These are phyloP conservation scores for Apiotrichum montevideense DNA, from an alignment of 1,284 basidiomycete genomes.

Conservation along the genomic window DNA sequence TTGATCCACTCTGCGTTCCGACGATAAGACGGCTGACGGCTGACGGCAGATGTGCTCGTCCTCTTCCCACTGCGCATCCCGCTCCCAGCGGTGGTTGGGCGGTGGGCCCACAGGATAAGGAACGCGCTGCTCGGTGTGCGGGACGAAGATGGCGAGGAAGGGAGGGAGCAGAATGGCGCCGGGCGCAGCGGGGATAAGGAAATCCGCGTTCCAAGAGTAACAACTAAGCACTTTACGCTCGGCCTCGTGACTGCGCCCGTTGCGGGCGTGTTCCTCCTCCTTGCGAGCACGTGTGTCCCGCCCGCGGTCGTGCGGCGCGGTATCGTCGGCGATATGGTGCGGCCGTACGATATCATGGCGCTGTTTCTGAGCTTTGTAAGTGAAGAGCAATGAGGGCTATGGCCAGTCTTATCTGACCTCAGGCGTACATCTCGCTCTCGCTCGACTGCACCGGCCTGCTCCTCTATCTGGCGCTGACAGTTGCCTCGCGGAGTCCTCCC, in stretches of 20 bases:
- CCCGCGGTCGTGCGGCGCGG: slow-evolving; percentile 61
- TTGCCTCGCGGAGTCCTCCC: slow-evolving; percentile 65
- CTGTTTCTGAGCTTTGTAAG: slow-evolving; percentile 75
- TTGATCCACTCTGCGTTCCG: no score
- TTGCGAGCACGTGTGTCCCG: slow-evolving; percentile 67
- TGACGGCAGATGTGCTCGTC: slow-evolving; percentile 48
- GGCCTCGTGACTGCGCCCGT: slow-evolving; percentile 71
- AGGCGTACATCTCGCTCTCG: slow-evolving; percentile 89
- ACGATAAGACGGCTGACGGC: slow-evolving; percentile 14
- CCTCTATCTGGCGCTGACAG: slow-evolving; percentile 78
- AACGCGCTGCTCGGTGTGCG: not conserved
- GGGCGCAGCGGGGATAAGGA: no score
- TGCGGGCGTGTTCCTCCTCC: slow-evolving; percentile 67
- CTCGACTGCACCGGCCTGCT: slow-evolving; percentile 80
- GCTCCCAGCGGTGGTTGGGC: slow-evolving; percentile 1
- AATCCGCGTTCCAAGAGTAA: no score
- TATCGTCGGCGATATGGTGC: slow-evolving; percentile 57
- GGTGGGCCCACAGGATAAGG: not conserved
- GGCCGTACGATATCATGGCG: slow-evolving; percentile 88
- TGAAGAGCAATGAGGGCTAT: no score
- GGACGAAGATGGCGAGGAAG: not conserved
- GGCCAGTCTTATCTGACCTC: not conserved
- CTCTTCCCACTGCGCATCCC: slow-evolving; percentile 12
- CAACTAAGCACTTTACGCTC: slow-evolving; percentile 49
- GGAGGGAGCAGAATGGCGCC: no score